A percentile compares a stretch with the other conserved stretches of the same genome.
Evolutionary conservation across 192 early-diverging fungal genomes (phyloP).

Genomic region (Backusella circina): DNA sequence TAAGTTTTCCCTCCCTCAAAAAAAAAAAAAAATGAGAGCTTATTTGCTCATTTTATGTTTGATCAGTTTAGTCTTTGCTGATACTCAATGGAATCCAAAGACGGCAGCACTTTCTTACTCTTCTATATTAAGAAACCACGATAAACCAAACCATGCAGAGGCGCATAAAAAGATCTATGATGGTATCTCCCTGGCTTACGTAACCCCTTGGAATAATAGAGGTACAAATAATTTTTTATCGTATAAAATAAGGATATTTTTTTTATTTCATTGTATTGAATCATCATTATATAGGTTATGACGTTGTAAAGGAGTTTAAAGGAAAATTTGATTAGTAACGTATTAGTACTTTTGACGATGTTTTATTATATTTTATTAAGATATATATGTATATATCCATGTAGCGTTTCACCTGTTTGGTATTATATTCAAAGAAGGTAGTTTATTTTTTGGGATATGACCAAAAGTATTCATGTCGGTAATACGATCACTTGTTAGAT

Average conservation of each 20-base stretch:
- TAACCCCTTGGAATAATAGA: slow-evolving; percentile 42
- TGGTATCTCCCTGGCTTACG: slow-evolving; percentile 36
- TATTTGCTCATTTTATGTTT: not conserved
- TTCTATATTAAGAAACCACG: slow-evolving; percentile 10
- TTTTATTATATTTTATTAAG: not conserved
- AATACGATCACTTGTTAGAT: not conserved
- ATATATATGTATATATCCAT: not conserved
- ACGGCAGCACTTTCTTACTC: not conserved
- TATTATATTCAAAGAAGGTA: slow-evolving; percentile 31
- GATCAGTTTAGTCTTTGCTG: not conserved
- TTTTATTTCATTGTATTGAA: not conserved
- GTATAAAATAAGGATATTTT: too few relatives aligned
- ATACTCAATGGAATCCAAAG: not conserved
- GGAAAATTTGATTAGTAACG: slow-evolving; percentile 45
- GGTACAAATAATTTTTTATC: slow-evolving; percentile 14
- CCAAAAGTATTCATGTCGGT: not conserved
- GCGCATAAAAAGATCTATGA: slow-evolving; percentile 28
- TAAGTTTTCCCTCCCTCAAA: too few relatives aligned
- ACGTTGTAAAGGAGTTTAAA: slow-evolving; percentile 41
- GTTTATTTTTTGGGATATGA: not conserved
- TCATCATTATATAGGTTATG: slow-evolving; percentile 22
- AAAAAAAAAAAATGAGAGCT: not conserved
- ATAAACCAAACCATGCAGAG: slow-evolving; percentile 12
- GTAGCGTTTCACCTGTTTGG: slow-evolving; percentile 39
- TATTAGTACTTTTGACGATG: not conserved